Conservation (phyloP, 495 filamentous ascomycete species). For the Darksidea phi region DNA sequence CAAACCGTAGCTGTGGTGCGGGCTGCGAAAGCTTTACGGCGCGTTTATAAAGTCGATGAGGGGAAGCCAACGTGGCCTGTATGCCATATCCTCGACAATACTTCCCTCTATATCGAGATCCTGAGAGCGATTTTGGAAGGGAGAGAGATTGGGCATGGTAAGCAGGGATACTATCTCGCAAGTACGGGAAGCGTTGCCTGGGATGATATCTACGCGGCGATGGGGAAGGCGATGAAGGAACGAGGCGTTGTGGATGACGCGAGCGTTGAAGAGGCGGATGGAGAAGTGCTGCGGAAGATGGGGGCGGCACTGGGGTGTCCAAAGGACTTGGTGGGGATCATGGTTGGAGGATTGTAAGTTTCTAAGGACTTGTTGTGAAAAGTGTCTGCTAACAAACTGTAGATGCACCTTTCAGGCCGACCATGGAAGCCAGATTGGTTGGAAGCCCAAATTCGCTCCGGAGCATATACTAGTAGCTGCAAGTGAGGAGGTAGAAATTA, state of each 20-base stretch:
- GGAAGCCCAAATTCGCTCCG: conserved; percentile 43
- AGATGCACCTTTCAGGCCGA: conserved; percentile 45
- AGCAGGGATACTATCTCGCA: conserved; percentile 53
- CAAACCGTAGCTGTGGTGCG: conserved; percentile 51
- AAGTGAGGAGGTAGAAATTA: conserved; percentile 47
- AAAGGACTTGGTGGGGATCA: conserved; percentile 40
- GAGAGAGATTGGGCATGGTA: conserved; percentile 42
- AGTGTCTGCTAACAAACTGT: conserved; percentile 18
- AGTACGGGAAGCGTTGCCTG: conserved; percentile 49
- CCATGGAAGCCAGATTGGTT: conserved; percentile 45
- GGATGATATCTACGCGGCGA: conserved; percentile 49
- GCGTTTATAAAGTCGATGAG: conserved; percentile 45
- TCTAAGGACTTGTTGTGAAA: not conserved
- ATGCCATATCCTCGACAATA: not conserved
- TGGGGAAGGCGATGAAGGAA: conserved; percentile 46
- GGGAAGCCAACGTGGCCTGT: conserved; percentile 38
- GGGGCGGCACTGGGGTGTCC: conserved; percentile 40
- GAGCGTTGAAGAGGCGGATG: conserved; percentile 40
- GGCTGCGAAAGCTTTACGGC: conserved; percentile 43
- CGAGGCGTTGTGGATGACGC: conserved; percentile 43
- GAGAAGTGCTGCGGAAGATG: conserved; percentile 43
- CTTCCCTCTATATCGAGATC: conserved; percentile 47
- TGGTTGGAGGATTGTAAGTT: conserved; percentile 48
- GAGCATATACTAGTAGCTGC: conserved; percentile 47
- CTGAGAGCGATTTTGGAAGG: conserved; percentile 47